Evolutionary conservation across 106 monocot species (phyloP), one percentile per base, ranked within the genome.

Genomic region (Gastrodia elata): DNA sequence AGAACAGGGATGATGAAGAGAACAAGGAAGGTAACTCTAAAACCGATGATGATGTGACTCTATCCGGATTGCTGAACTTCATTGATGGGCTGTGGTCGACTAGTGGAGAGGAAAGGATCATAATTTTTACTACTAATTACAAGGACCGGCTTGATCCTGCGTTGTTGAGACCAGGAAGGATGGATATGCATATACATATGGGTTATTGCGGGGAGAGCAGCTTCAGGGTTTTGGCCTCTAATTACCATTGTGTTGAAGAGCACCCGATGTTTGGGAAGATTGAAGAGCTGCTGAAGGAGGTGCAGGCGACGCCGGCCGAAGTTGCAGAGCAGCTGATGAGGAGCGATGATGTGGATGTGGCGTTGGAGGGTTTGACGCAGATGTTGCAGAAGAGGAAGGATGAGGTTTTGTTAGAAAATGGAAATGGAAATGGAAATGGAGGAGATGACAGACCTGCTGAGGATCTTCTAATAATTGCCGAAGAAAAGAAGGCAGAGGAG

Each of bases 121-220:
- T 77, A 20, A 27, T 77, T 0, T 71, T 77, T 15, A 77, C 77
- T 3, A 77, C 77, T 14, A 77, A 77, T 52, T 71, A 77, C 30
- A 77, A 71, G 57, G 70, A 77, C 15, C 26, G 40, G 58, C 48
- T 77, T 6, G 77, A 77, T n/a, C 52, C 44, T 14, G 71, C 71
- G 30, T 28, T 77, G 71, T 18, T 77, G 42, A 39, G 71, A 59
- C 57, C 71, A 6, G 65, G 78, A 28, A 64, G 72, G 64, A 78
- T 72, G 78, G 78, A 78, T 30, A 44, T 78, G 77, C 77, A 77
- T 39, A 35, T 77, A 9, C 49, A 57, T 24, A 52, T 77, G 71
- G 71, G 71, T 18, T 70, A 71, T 13, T 77, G 77, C n/a, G 71
- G 43, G 1, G 33, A 30, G 2, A 33, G 6, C 28, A 49, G 46